phyloP scores from a whole-genome alignment of 345 rosid genomes.

The Anacardium occidentale region DNA sequence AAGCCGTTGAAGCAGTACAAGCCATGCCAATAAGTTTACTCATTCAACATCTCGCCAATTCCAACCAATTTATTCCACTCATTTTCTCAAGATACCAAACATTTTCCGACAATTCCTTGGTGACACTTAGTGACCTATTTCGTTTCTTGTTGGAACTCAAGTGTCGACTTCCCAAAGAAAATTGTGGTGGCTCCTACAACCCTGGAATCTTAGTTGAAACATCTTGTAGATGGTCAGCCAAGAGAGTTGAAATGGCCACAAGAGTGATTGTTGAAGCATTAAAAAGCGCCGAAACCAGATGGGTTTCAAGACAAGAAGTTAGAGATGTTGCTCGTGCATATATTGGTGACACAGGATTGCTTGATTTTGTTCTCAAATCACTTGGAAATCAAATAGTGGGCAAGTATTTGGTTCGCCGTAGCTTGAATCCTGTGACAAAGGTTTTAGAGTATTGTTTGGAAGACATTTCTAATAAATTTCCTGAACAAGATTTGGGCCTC shows the following conservation, averaged over 20 bases:
- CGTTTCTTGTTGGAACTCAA: constrained; percentile 71
- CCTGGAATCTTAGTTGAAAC: constrained; percentile 44
- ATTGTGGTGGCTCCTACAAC: constrained; percentile 30
- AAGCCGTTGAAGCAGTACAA: constrained; percentile 72
- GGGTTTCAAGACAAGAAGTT: constrained; percentile 93
- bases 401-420: constrained; percentile 76
- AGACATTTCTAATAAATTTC: constrained; percentile 52
- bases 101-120: constrained; percentile 50
- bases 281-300: constrained; percentile 54
- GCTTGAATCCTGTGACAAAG: constrained; percentile 89
- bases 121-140: constrained; percentile 64
- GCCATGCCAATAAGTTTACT: constrained; percentile 59
- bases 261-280: constrained; percentile 75
- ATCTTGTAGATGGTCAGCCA: constrained; percentile 80
- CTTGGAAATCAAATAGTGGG: constrained; percentile 91
- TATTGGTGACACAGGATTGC: constrained; percentile 88
- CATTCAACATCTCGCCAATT: constrained; percentile 39
- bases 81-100: constrained; percentile 77
- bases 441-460: constrained; percentile 85
- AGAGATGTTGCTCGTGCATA: constrained; percentile 85
- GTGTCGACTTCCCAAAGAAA: constrained; percentile 55
- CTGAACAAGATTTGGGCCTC: constrained; percentile 37
- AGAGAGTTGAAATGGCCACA: constrained; percentile 84
- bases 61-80: constrained; percentile 44
- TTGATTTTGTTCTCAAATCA: constrained; percentile 85